Conservation (phyloP, 108 stramenopile species). For the Bacterosira constricta region DNA sequence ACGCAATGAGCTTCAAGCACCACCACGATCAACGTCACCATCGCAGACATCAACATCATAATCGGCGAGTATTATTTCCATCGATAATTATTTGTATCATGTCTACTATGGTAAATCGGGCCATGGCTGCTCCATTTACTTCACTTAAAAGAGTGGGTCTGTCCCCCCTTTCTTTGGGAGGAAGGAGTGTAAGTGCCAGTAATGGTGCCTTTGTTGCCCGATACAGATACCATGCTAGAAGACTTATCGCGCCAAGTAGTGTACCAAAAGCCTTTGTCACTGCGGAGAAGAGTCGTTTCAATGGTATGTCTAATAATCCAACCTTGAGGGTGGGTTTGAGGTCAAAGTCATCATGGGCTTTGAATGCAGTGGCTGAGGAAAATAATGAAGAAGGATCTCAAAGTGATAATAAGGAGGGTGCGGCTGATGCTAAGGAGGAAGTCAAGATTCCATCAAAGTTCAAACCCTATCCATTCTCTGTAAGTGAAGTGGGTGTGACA, state of each 20-base stretch:
- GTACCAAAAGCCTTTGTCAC: too few relatives aligned
- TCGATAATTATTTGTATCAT: neutral
- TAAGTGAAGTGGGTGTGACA: slow-evolving; percentile 19
- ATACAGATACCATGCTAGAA: neutral
- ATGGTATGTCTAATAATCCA: neutral
- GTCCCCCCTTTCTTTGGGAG: neutral
- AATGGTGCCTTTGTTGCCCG: neutral
- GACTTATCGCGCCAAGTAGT: neutral
- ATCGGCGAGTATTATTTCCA: neutral
- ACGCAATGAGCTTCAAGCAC: too few relatives aligned
- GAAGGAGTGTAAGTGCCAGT: neutral
- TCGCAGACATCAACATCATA: neutral
- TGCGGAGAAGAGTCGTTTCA: too few relatives aligned
- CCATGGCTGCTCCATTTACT: neutral
- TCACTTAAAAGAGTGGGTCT: neutral
- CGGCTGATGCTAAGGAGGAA: neutral
- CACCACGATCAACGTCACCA: neutral
- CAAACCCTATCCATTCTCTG: slow-evolving; percentile 48
- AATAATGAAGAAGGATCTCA: neutral
- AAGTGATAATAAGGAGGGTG: neutral
- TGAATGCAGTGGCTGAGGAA: slow-evolving; percentile 8
- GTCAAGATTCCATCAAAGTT: slow-evolving; percentile 43
- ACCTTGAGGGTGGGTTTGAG: neutral
- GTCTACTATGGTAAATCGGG: neutral
- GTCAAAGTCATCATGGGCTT: slow-evolving; percentile 5